Percentiles rank a stretch among this genome's conserved stretches.
phyloP scores from a whole-genome alignment of 768 basidiomycete genomes.

The Rhodotorula paludigena region DNA sequence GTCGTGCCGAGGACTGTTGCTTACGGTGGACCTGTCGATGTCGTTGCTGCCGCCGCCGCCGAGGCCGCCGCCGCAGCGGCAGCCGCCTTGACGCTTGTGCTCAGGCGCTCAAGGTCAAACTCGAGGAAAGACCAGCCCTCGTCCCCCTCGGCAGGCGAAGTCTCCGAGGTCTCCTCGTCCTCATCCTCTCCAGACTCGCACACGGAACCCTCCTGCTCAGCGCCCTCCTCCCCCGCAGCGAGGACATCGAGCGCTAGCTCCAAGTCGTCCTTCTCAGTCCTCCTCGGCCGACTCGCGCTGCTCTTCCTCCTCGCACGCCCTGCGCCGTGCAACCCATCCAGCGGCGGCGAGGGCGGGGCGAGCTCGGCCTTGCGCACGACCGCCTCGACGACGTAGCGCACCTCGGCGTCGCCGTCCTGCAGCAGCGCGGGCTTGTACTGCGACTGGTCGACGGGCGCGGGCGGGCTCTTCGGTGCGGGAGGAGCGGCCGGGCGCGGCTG shows the following conservation, averaged over 20 bases:
- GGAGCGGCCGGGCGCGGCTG: too few species aligned
- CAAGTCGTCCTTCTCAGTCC: background rate
- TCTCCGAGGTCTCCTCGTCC: background rate
- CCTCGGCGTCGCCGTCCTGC: background rate
- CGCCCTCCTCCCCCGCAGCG: background rate
- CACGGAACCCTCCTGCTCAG: background rate
- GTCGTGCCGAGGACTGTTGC: background rate
- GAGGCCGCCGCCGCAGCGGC: conserved; percentile 10
- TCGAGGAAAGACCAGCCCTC: conserved; percentile 21
- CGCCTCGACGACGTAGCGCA: conserved; percentile 15
- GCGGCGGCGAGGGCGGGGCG: too few species aligned
- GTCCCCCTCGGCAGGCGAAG: conserved; percentile 6
- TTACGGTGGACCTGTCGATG: background rate
- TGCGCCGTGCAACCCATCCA: background rate
- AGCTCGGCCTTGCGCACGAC: background rate
- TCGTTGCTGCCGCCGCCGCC: background rate
- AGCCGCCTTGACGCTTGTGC: conserved; percentile 1
- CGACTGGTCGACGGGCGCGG: background rate
- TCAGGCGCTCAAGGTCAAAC: conserved; percentile 14
- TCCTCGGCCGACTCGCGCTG: background rate
- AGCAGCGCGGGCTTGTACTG: background rate
- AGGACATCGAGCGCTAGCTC: background rate
- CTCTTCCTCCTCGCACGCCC: background rate
- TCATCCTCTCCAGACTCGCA: background rate
- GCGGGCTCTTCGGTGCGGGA: background rate